phyloP scores from a whole-genome alignment of 2,329 filamentous ascomycete genomes.

The Lasiodiplodia sp. region DNA sequence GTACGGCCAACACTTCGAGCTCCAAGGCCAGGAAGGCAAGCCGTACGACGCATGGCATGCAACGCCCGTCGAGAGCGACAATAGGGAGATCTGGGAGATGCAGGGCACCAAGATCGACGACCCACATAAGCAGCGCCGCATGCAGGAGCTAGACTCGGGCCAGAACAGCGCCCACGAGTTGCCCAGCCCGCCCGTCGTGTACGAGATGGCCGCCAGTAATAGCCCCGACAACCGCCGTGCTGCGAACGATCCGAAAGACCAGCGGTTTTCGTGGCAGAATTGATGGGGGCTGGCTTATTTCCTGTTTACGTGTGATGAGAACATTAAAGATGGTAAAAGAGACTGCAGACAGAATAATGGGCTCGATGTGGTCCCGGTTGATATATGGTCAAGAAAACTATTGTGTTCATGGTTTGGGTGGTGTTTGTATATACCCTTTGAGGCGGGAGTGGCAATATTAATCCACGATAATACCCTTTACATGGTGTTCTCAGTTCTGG shows the following conservation, averaged over 20 bases:
- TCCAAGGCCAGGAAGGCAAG: background rate
- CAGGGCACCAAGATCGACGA: background rate
- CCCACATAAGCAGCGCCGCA: background rate
- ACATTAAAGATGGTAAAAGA: background rate
- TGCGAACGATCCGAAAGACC: background rate
- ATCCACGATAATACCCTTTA: background rate
- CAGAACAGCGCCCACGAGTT: conserved; percentile 9
- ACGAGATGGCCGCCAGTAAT: conserved; percentile 10
- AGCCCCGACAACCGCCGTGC: too few relatives aligned
- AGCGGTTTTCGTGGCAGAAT: background rate
- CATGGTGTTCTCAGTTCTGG: background rate
- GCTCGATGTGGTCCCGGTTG: background rate
- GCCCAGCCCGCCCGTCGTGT: conserved; percentile 12
- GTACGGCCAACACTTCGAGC: background rate
- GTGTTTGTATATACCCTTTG: background rate
- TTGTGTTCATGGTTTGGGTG: too few relatives aligned
- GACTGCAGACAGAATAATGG: background rate
- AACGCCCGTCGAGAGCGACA: conserved; percentile 1
- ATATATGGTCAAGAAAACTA: too few relatives aligned
- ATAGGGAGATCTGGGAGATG: background rate
- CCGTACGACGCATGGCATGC: background rate
- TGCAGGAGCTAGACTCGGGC: background rate
- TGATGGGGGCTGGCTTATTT: background rate
- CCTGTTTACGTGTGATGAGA: too few relatives aligned
- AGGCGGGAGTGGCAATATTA: background rate